A percentile compares a stretch with the other conserved stretches of the same genome.
phyloP scores from a whole-genome alignment of 176 grass and related monocot genomes.

The Oryza glaberrima region DNA sequence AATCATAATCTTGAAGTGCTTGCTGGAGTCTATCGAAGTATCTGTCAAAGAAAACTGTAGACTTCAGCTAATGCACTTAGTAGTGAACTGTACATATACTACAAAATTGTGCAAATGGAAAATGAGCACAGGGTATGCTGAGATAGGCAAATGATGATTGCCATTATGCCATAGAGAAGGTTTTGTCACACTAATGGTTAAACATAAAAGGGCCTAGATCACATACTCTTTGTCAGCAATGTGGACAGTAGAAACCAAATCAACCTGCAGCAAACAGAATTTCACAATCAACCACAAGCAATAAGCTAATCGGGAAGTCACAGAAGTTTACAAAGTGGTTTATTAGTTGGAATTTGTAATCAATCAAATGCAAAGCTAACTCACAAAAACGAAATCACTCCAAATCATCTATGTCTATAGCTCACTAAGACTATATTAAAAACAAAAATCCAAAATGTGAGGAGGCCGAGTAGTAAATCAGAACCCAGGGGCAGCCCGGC shows the following conservation, averaged over 20 bases:
- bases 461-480: neutral
- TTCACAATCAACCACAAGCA: neutral
- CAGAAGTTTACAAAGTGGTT: neutral
- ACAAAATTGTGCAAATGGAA: neutral
- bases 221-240: conserved; percentile 82
- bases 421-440: neutral
- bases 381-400: neutral
- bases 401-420: neutral
- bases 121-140: neutral
- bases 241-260: conserved; percentile 90
- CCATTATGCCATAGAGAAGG: neutral
- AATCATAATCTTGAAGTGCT: conserved; percentile 70
- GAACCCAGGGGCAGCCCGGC: no score
- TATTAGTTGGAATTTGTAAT: neutral
- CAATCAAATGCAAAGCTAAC: neutral
- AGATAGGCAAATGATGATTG: neutral
- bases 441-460: neutral
- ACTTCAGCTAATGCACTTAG: conserved; percentile 10
- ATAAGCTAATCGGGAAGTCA: neutral
- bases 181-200: neutral
- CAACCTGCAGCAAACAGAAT: conserved; percentile 59
- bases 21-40: conserved; percentile 82
- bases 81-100: neutral
- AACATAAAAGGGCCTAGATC: conserved; percentile 17
- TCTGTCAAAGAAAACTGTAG: conserved; percentile 40